Conservation (phyloP, 2,329 filamentous ascomycete genomes). For the Onygenales sp. region DNA sequence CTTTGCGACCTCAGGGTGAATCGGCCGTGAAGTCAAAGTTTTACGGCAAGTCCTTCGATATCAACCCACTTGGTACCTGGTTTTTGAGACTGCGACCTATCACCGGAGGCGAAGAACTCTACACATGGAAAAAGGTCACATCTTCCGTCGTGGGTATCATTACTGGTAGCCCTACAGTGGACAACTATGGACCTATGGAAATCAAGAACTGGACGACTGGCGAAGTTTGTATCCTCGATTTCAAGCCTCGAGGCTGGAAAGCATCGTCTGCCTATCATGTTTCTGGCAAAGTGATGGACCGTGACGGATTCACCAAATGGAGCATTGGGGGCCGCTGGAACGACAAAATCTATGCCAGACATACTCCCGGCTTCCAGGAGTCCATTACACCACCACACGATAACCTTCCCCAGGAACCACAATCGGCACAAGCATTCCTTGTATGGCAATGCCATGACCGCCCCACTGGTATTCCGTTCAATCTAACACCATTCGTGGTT, state of each 20-base stretch:
- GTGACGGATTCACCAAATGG: conserved; percentile 70
- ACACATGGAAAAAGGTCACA: conserved; percentile 98
- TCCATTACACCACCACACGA: conserved; percentile 48
- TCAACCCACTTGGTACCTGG: conserved; percentile 94
- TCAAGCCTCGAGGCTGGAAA: conserved; percentile 94
- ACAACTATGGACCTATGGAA: conserved; percentile 96
- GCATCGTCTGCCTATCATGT: conserved; percentile 85
- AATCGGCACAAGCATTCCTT: conserved; percentile 69
- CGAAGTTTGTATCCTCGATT: conserved; percentile 79
- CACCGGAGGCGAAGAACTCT: conserved; percentile 70
- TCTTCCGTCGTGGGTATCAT: conserved; percentile 98
- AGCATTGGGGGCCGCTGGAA: conserved; percentile 94
- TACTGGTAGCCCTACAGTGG: conserved; percentile 89
- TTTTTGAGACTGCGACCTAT: conserved; percentile 76
- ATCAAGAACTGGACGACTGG: conserved; percentile 96
- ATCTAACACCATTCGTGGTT: conserved; percentile 89
- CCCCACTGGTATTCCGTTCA: conserved; percentile 83
- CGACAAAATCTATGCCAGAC: conserved; percentile 87
- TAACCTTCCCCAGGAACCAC: conserved; percentile 45
- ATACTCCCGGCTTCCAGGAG: conserved; percentile 83
- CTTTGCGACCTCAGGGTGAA: conserved; percentile 55
- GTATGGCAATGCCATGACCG: conserved; percentile 85
- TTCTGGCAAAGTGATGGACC: conserved; percentile 72
- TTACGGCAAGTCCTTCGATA: conserved; percentile 94
- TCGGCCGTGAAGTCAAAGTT: conserved; percentile 94